Base-by-base conservation (phyloP, 805 yeast genomes). In the Saturnispora serradocipensis region DNA sequence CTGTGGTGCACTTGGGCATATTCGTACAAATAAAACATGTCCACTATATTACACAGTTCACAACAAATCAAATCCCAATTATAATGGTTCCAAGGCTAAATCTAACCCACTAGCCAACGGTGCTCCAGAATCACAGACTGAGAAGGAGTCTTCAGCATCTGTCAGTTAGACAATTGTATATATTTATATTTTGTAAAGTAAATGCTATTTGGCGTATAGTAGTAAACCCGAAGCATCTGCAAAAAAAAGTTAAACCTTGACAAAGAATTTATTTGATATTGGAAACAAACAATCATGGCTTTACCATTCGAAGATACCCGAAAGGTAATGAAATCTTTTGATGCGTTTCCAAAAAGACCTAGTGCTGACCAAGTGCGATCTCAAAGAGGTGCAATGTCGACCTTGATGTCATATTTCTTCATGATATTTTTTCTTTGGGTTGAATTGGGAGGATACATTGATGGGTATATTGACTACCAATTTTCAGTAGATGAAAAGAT, bases 1-100 rank as follows among this genome's bases (percentile, higher is more conserved):
- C 0, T 91, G 99, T 74, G 98, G 98, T 22, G 93, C 91, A 11
- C 76, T 86, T 56, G 99, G 98, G 0, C 99, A 91, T 66, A 91
- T 91, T 55, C 78, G 93, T 64, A 91, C 99, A 2, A 89, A 88
- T 65, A 85, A 84, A 56, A 72, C 91, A 2, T 91, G 99, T 70
- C 99, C 98, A 15, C 75, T 89, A 77, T 91, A 86, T 64, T 80
- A 78, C 55, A 66, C 69, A 11, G 63, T 66, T 22, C 68, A 66
- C 45, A 66, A 66, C 53, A 66, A 65, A 49, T 66, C 69, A 9
- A 65, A 66, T 53, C 70, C 70, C 5, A 64, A 66, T 46, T 66
- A 66, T 46, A 61, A 44, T 24, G 52, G 52, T 61, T 46, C 68
- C 66, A 65, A 39, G n/a, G 51, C 51, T 9, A 49, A 43, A 16